phyloP scores from a whole-genome alignment of 1,139 yeast genomes.

The Saccharomyces pastorianus region DNA sequence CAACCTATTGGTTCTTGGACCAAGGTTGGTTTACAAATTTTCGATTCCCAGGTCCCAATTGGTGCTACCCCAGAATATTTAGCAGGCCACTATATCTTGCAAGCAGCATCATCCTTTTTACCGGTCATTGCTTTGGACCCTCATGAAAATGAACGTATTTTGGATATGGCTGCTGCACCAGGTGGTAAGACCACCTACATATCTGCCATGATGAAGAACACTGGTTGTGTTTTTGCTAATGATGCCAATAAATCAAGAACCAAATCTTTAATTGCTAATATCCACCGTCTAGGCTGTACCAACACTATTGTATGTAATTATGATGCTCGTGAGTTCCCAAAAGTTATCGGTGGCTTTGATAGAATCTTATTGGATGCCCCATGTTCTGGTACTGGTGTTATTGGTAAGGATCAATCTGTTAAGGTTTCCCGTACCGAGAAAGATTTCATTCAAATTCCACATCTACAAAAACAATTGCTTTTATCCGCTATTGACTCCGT shows the following conservation, averaged over 20 bases:
- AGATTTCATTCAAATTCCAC: slow-evolving; percentile 95
- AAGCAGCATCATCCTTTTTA: slow-evolving; percentile 95
- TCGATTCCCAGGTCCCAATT: slow-evolving; percentile 96
- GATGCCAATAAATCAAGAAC: slow-evolving; percentile 96
- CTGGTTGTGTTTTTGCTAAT: slow-evolving; percentile 95
- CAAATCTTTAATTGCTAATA: slow-evolving; percentile 91
- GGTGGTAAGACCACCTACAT: slow-evolving; percentile 98
- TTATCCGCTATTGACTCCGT: slow-evolving; percentile 96
- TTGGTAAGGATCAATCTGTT: slow-evolving; percentile 93
- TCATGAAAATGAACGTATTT: slow-evolving; percentile 85
- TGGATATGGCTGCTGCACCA: slow-evolving; percentile 99
- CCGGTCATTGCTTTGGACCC: slow-evolving; percentile 98
- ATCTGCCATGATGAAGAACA: slow-evolving; percentile 94
- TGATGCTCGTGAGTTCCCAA: slow-evolving; percentile 97
- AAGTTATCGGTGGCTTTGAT: slow-evolving; percentile 96
- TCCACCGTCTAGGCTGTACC: slow-evolving; percentile 93
- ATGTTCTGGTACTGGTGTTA: slow-evolving; percentile 99
- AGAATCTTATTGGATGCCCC: slow-evolving; percentile 95
- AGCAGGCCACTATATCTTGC: slow-evolving; percentile 95
- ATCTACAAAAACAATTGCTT: slow-evolving; percentile 86
- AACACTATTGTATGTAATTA: slow-evolving; percentile 95
- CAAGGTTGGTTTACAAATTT: slow-evolving; percentile 91
- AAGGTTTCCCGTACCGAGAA: slow-evolving; percentile 90
- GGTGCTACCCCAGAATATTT: slow-evolving; percentile 99
- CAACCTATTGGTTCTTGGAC: slow-evolving; percentile 98